Base-by-base conservation (phyloP, 805 yeast species). In the Cephaloascus albidus region DNA sequence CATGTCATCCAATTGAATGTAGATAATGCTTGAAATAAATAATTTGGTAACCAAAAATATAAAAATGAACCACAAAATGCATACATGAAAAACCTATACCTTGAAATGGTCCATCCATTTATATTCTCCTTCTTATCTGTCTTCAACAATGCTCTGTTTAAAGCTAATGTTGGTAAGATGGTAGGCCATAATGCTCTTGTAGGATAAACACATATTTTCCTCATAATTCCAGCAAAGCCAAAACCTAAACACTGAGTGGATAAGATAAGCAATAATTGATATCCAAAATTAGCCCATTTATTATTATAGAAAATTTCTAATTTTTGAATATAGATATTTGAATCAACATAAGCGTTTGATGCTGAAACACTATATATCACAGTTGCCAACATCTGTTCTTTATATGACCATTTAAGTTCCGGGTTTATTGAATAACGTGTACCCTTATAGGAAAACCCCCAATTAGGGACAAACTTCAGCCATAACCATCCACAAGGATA, bases 301-400 rank as follows among this genome's bases (percentile, higher is more conserved):
- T n/a, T 14, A 3, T 71, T 68, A 46, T 60, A 57, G 44, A 52
- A 58, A 14, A 50, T 39, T 39, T 46, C 47, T 42, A 51, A 30
- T 45, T 53, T 56, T 45, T 49, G 45, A 38, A 47, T 52, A 14
- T 45, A 46, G 35, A 54, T 51, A 39, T 52, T 53, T 35, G 36
- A 48, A 49, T 51, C 54, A 42, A 47, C 60, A 37, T 41, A 20
- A 37, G 39, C 33, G 40, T 23, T 23, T 23, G 28, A 8, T 23
- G 28, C 28, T 8, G 43, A 12, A 43, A 51, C 53, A 8, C 49
- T 40, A 42, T 40, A 52, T 43, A 50, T 45, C 10, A 60, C 41
- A 1, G 85, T 74, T 1, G 81, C 63, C 41, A 81, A 65, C 78
- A 78, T 76, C 53, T 80, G 86, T 49, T 79, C 85, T 51, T 79